Conservation (phyloP, 2,329 filamentous ascomycete species). For the Aspergillus sp. region DNA sequence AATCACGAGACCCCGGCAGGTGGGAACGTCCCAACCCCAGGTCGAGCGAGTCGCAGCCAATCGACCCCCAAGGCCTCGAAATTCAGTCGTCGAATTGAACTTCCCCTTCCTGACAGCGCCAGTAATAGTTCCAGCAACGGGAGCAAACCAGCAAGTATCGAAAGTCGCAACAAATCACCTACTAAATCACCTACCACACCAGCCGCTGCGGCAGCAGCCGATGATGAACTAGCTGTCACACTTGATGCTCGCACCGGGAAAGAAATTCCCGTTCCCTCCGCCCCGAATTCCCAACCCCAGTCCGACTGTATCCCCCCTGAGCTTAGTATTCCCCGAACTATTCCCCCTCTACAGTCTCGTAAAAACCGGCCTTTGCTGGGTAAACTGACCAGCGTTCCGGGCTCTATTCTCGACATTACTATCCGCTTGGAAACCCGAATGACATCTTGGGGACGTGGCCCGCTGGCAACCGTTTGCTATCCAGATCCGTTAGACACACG, state of each 20-base stretch:
- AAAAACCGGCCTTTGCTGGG: slow-evolving; percentile 48
- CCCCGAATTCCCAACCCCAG: background rate
- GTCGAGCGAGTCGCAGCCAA: slow-evolving; percentile 13
- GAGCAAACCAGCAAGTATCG: slow-evolving; percentile 9
- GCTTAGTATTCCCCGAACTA: background rate
- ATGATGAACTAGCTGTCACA: slow-evolving; percentile 34
- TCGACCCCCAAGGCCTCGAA: slow-evolving; percentile 26
- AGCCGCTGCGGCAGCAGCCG: slow-evolving; percentile 12
- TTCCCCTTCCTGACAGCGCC: slow-evolving; percentile 32
- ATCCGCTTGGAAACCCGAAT: slow-evolving; percentile 61
- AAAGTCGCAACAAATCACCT: slow-evolving; percentile 1
- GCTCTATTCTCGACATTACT: slow-evolving; percentile 59
- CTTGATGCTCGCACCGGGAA: slow-evolving; percentile 39
- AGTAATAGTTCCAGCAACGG: slow-evolving; percentile 28
- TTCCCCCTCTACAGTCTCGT: slow-evolving; percentile 17
- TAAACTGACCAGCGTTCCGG: slow-evolving; percentile 57
- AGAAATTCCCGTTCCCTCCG: slow-evolving; percentile 19
- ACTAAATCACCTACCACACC: slow-evolving; percentile 1
- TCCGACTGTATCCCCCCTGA: background rate
- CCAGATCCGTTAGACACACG: slow-evolving; percentile 56
- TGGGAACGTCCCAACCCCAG: slow-evolving; percentile 12
- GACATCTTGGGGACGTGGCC: slow-evolving; percentile 70
- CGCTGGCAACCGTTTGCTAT: slow-evolving; percentile 62
- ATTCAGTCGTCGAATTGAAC: slow-evolving; percentile 32
- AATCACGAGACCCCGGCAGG: slow-evolving; percentile 16